These are phyloP conservation scores for Litsea cubeba DNA, from an alignment of 164 flowering plant species.

Conservation along the genomic window DNA sequence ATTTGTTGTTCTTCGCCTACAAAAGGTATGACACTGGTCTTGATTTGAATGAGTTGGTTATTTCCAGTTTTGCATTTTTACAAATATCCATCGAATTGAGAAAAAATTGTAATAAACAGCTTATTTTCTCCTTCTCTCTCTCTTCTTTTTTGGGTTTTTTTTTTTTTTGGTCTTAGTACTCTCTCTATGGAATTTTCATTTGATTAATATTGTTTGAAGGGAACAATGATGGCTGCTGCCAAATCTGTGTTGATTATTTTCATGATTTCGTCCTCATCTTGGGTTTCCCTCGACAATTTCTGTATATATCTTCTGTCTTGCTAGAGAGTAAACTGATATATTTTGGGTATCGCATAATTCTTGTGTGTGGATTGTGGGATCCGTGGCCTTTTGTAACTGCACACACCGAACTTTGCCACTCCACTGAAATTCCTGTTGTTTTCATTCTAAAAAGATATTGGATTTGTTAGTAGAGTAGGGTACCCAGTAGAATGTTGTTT, in stretches of 20 bases:
- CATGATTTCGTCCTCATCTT: neutral
- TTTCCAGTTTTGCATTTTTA: neutral
- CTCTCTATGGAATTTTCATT: neutral
- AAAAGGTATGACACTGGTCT: constrained; percentile 56
- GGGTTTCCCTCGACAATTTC: neutral
- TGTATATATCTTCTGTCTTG: neutral
- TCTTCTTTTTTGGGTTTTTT: too few species aligned
- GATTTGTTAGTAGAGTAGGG: neutral
- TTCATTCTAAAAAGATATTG: neutral
- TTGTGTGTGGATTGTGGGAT: neutral
- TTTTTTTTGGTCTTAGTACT: too few species aligned
- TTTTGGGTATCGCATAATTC: neutral
- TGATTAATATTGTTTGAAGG: too few species aligned
- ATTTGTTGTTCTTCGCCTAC: constrained; percentile 80
- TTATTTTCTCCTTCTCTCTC: neutral
- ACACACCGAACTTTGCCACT: too few species aligned
- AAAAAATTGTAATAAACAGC: neutral
- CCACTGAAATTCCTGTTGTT: neutral
- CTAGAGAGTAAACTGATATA: neutral
- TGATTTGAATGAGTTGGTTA: neutral
- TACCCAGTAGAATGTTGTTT: neutral
- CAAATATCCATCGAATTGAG: neutral
- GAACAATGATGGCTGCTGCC: too few species aligned
- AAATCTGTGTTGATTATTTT: too few species aligned
- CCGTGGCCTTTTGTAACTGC: neutral